Evolutionary conservation across 1,139 yeast species (phyloP).

Genomic region (Blastobotrys buckinghamii): DNA sequence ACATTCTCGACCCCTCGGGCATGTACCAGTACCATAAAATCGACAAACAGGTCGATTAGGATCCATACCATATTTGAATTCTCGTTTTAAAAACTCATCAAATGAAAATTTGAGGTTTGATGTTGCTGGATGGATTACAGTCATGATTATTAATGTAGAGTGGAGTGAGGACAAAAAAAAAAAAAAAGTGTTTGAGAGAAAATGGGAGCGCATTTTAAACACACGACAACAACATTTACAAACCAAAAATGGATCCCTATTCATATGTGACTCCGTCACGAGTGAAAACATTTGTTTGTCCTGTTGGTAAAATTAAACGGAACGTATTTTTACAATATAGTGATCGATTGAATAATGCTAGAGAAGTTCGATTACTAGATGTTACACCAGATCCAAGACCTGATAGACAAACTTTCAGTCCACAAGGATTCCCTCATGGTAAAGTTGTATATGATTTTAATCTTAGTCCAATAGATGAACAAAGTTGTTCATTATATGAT

Average conservation of each 20-base stretch:
- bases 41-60: constrained; percentile 91
- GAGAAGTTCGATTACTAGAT: constrained; percentile 69
- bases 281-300: constrained; percentile 65
- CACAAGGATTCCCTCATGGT: constrained; percentile 81
- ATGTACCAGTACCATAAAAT: constrained; percentile 63
- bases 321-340: constrained; percentile 45
- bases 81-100: constrained; percentile 75
- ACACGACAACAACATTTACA: not conserved
- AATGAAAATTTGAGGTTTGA: constrained; percentile 56
- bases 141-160: constrained; percentile 2
- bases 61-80: constrained; percentile 75
- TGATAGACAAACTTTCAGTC: constrained; percentile 53
- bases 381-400: constrained; percentile 58
- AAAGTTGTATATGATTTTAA: constrained; percentile 54
- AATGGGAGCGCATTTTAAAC: not conserved
- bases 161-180: not conserved
- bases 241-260: constrained; percentile 33
- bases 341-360: constrained; percentile 42
- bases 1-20: constrained; percentile 81
- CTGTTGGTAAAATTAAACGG: constrained; percentile 51
- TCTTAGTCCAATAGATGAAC: constrained; percentile 47
- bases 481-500: constrained; percentile 65
- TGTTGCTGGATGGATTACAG: constrained; percentile 31
- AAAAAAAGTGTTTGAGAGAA: not conserved
- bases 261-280: constrained; percentile 55